Evolutionary conservation across 768 basidiomycete species (phyloP), one percentile per base, ranked within the genome.

Genomic region (Phylloporus arenicola): DNA sequence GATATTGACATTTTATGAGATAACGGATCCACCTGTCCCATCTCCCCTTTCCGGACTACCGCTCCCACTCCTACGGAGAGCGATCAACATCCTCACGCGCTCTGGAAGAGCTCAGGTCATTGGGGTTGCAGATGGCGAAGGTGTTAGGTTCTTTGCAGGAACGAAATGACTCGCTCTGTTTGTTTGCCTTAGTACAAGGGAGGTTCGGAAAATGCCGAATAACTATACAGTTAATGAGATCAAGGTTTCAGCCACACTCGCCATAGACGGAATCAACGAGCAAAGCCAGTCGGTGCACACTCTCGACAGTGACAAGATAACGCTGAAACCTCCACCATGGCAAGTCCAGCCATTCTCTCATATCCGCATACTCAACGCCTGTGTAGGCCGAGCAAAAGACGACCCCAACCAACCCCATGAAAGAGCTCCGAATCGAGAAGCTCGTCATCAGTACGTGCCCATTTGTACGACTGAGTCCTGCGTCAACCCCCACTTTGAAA

Each of bases 371-470:
- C 50, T 57, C 4, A 50, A 25, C 5, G 0, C 3, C 27, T 11
- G 3, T 47, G 14, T 52, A 92, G 91, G 86, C 91, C 72, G 91
- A 92, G 67, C 80, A 84, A 76, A 90, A 91, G 74, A 85, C 87
- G 58, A 74, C 86, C 63, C 89, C 91, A 65, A 81, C 82, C 63
- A 95, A 96, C 82, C 83, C 86, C 69, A 92, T 93, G 92, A 89
- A 83, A 79, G 95, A 99, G 77, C 88, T 90, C 62, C 81, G 82
- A 60, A 92, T 96, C 73, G 94, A 96, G 76, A 99, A 99, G 82
- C 85, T 98, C 69, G 92, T 95, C 75, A 93, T 98, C 82, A 98
- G 95, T 98, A 74, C 68, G 93, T 47, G 17, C 27, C 17, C 25
- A 4, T 24, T 22, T 31, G 3, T 11, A n/a, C 20, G 13, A 11